These are phyloP conservation scores for Galerina sulciceps DNA, from an alignment of 768 basidiomycete genomes.

Conservation along the genomic window DNA sequence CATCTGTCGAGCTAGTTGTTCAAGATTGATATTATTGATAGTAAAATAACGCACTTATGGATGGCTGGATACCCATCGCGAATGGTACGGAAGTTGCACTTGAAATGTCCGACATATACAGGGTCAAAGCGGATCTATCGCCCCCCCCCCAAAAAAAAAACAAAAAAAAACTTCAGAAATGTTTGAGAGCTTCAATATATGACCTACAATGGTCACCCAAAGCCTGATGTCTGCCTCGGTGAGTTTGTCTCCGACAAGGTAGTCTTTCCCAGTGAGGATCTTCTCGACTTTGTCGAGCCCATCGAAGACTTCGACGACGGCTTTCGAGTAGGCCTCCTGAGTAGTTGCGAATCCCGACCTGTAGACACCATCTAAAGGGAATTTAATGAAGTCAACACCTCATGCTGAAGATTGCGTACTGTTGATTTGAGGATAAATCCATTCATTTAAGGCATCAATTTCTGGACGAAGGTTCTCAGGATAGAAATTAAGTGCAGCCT, in stretches of 20 bases:
- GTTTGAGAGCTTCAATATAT: neutral
- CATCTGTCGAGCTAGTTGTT: slow-evolving; percentile 48
- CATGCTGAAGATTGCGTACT: slow-evolving; percentile 42
- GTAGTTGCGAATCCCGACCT: slow-evolving; percentile 85
- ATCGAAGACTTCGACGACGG: slow-evolving; percentile 74
- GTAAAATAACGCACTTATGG: slow-evolving; percentile 49
- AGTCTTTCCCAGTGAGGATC: slow-evolving; percentile 77
- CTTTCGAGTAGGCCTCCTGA: slow-evolving; percentile 80
- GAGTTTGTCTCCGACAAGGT: slow-evolving; percentile 79
- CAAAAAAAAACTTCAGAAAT: neutral
- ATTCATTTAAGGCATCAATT: slow-evolving; percentile 86
- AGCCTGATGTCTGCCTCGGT: slow-evolving; percentile 89
- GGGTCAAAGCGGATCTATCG: slow-evolving; percentile 84
- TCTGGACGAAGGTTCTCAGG: slow-evolving; percentile 70
- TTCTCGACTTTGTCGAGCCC: slow-evolving; percentile 84
- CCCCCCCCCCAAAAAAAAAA: neutral
- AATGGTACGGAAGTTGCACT: slow-evolving; percentile 87
- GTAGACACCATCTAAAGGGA: slow-evolving; percentile 77
- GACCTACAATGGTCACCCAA: slow-evolving; percentile 87
- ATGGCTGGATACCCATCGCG: slow-evolving; percentile 88
- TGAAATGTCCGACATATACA: slow-evolving; percentile 92
- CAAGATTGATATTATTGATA: neutral
- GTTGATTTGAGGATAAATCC: slow-evolving; percentile 86
- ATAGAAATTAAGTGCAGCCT: slow-evolving; percentile 75
- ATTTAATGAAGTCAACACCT: neutral